Evolutionary conservation across 495 filamentous ascomycete genomes (phyloP).

Genomic region (Aspergillus nidulans): DNA sequence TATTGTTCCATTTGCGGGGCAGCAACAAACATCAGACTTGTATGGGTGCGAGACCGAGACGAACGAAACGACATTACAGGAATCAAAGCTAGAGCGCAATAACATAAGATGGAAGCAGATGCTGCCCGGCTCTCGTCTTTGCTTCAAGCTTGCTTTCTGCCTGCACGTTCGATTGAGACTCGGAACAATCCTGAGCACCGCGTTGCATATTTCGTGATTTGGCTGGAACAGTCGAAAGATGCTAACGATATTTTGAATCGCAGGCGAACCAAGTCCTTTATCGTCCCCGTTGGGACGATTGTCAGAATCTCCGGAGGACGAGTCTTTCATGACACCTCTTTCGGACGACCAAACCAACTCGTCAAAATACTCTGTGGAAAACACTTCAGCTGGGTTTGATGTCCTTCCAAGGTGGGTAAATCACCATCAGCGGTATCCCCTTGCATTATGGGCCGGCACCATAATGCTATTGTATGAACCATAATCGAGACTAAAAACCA

Average conservation of each 20-base stretch:
- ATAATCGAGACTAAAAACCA: constrained; percentile 54
- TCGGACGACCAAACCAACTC: constrained; percentile 37
- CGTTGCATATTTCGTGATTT: constrained; percentile 7
- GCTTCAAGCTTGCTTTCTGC: not conserved
- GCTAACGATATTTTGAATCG: constrained; percentile 5
- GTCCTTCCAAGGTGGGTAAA: constrained; percentile 37
- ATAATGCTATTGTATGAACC: constrained; percentile 8
- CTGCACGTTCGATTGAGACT: constrained; percentile 10
- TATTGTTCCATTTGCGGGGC: not conserved
- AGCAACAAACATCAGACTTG: not conserved
- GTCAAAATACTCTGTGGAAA: constrained; percentile 41
- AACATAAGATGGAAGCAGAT: constrained; percentile 7
- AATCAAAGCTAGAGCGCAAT: not conserved
- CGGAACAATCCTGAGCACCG: constrained; percentile 8
- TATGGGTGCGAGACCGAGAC: not conserved
- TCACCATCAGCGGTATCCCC: constrained; percentile 11
- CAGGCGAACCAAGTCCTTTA: constrained; percentile 45
- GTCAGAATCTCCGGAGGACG: constrained; percentile 39
- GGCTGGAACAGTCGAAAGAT: constrained; percentile 1
- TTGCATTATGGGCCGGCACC: constrained; percentile 15
- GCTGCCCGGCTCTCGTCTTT: not conserved
- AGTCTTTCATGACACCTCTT: constrained; percentile 55
- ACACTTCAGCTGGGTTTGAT: constrained; percentile 40
- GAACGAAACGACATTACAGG: not conserved
- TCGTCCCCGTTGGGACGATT: constrained; percentile 43